These are phyloP conservation scores for Vitis amurensis DNA, from an alignment of 164 flowering plant genomes.

Conservation along the genomic window DNA sequence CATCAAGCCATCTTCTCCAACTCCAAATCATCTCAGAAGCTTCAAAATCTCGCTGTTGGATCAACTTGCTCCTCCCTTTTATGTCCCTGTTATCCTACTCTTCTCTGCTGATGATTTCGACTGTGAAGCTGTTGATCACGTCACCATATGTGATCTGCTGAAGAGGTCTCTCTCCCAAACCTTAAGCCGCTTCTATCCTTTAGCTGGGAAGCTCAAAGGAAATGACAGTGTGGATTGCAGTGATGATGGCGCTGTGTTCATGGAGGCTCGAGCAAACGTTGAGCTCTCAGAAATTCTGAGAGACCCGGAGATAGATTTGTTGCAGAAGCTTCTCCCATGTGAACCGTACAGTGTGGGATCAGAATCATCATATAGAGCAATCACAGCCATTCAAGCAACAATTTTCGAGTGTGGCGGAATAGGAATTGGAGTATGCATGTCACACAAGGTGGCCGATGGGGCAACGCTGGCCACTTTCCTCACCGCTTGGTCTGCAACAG, in stretches of 20 bases:
- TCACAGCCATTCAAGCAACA: constrained; percentile 12
- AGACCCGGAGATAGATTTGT: constrained; percentile 13
- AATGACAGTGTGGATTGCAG: constrained; percentile 31
- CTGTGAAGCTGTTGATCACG: no score
- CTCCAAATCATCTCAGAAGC: constrained; percentile 19
- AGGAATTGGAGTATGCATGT: constrained; percentile 23
- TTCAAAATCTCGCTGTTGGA: constrained; percentile 18
- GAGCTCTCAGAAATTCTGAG: constrained; percentile 13
- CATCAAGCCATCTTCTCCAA: constrained; percentile 19
- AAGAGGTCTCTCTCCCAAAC: constrained; percentile 20
- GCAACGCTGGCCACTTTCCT: constrained; percentile 16
- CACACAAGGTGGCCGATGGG: constrained; percentile 27
- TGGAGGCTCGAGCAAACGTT: constrained; percentile 18
- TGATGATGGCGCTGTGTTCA: constrained; percentile 28
- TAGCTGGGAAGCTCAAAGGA: constrained; percentile 37
- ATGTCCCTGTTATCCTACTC: constrained; percentile 13
- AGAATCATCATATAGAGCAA: background rate
- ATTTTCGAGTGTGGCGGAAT: constrained; percentile 25
- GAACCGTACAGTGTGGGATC: constrained; percentile 1
- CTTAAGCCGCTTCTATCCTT: constrained; percentile 32
- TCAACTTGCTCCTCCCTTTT: constrained; percentile 8
- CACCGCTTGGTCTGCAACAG: constrained; percentile 22
- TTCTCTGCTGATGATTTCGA: background rate
- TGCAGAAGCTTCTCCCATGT: constrained; percentile 31
- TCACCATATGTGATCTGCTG: background rate